These are phyloP conservation scores for Cucumis cinereus DNA, from an alignment of 306 rosid genomes.

Conservation along the genomic window DNA sequence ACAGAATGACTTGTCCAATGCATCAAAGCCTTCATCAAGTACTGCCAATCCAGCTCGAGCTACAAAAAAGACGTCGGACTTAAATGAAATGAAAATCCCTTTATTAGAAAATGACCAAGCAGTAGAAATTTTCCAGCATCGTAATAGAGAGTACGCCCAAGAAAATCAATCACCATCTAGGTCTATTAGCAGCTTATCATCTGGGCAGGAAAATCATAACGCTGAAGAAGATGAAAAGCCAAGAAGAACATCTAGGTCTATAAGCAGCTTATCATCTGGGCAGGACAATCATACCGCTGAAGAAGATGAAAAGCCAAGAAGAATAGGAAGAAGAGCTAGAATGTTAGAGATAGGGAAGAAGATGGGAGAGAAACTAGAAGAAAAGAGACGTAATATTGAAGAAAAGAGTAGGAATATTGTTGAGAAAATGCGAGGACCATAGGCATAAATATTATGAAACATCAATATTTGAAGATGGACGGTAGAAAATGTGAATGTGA, in stretches of 20 bases:
- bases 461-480: background rate
- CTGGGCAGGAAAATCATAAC: conserved; percentile 15
- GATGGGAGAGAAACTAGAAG: conserved; percentile 80
- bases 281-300: conserved; percentile 18
- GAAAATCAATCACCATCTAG: conserved; percentile 21
- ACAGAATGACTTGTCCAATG: conserved; percentile 28
- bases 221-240: conserved; percentile 39
- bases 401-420: conserved; percentile 68
- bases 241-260: conserved; percentile 36
- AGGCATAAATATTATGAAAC: conserved; percentile 9
- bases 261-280: conserved; percentile 7
- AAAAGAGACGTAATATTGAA: conserved; percentile 66
- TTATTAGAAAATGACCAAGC: conserved; percentile 28
- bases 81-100: conserved; percentile 38
- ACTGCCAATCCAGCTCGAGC: conserved; percentile 14
- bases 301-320: conserved; percentile 44
- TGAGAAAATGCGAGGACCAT: conserved; percentile 80
- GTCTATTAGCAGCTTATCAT: background rate
- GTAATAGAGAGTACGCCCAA: conserved; percentile 15
- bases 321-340: conserved; percentile 60
- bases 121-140: conserved; percentile 18
- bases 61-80: conserved; percentile 15
- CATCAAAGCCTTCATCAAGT: conserved; percentile 10
- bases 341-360: conserved; percentile 66
- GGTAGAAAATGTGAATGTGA: background rate